These are phyloP conservation scores for Pseudonitzschia multistriata DNA, from an alignment of 108 stramenopile genomes.

Conservation along the genomic window DNA sequence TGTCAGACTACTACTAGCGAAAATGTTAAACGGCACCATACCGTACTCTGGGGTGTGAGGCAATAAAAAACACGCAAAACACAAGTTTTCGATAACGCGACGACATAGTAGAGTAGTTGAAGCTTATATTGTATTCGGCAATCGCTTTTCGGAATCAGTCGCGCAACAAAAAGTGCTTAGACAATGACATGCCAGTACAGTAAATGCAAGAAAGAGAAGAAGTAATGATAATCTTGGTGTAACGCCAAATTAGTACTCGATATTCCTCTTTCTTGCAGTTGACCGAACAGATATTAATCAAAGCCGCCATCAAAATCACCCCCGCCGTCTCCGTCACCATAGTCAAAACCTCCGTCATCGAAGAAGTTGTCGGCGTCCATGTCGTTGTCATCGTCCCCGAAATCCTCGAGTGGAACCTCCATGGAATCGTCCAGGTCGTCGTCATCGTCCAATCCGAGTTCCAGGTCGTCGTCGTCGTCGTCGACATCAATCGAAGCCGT, in stretches of 20 bases:
- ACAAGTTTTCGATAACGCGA: too few species aligned
- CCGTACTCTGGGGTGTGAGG: too few species aligned
- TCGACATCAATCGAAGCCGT: slow-evolving; percentile 46
- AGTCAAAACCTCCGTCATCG: slow-evolving; percentile 58
- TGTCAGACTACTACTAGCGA: background rate
- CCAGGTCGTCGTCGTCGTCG: slow-evolving; percentile 43
- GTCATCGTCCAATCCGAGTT: slow-evolving; percentile 39
- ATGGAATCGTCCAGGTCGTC: slow-evolving; percentile 38
- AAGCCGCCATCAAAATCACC: slow-evolving; percentile 47
- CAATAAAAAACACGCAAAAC: too few species aligned
- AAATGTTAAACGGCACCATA: too few species aligned
- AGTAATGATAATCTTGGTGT: background rate
- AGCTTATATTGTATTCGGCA: too few species aligned
- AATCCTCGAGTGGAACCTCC: slow-evolving; percentile 52
- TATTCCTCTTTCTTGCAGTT: background rate
- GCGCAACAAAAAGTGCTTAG: too few species aligned
- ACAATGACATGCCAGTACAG: too few species aligned
- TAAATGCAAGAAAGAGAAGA: too few species aligned
- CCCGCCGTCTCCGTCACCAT: slow-evolving; percentile 45
- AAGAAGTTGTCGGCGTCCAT: slow-evolving; percentile 38
- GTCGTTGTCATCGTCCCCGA: slow-evolving; percentile 39
- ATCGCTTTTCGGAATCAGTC: too few species aligned
- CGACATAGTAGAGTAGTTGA: too few species aligned
- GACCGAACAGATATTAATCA: background rate
- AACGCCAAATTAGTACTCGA: background rate